Evolutionary conservation across 2,329 filamentous ascomycete species (phyloP).

Genomic region (Xylaria sp.): DNA sequence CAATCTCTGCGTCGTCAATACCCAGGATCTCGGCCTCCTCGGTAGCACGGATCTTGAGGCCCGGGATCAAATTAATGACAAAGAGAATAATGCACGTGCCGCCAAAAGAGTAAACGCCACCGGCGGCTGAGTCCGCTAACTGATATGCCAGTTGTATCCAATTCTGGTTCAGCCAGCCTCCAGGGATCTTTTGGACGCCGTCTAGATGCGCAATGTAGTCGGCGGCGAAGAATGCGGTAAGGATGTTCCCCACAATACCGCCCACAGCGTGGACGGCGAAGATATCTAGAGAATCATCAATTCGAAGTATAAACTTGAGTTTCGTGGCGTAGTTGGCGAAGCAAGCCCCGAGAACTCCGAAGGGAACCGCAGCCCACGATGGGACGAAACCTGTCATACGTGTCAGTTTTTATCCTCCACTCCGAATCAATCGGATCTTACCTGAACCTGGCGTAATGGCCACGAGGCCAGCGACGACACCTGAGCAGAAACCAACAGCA

Average conservation of each 20-base stretch:
- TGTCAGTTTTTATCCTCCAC: conserved; percentile 9
- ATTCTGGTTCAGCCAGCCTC: conserved; percentile 83
- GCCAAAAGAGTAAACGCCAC: conserved; percentile 78
- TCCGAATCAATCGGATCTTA: conserved; percentile 31
- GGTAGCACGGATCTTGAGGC: conserved; percentile 72
- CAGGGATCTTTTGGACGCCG: conserved; percentile 67
- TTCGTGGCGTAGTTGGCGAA: conserved; percentile 91
- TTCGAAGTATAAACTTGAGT: conserved; percentile 80
- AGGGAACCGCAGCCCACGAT: conserved; percentile 81
- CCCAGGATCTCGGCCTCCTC: conserved; percentile 83
- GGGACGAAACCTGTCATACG: conserved; percentile 69
- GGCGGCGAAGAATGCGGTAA: conserved; percentile 82
- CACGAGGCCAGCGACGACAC: conserved; percentile 85
- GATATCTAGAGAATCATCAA: conserved; percentile 88
- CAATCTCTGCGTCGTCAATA: conserved; percentile 88
- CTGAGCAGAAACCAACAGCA: conserved; percentile 90
- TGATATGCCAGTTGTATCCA: conserved; percentile 86
- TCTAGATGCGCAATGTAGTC: conserved; percentile 85
- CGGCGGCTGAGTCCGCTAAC: conserved; percentile 78
- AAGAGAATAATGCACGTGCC: conserved; percentile 81
- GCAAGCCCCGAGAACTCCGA: conserved; percentile 75
- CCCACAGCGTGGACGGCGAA: conserved; percentile 83
- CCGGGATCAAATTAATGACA: conserved; percentile 78
- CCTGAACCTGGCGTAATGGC: conserved; percentile 88
- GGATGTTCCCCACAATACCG: conserved; percentile 77